Percentiles rank a stretch among this genome's conserved stretches.
phyloP scores from a whole-genome alignment of 805 yeast species.

The Metschnikowia lunata region DNA sequence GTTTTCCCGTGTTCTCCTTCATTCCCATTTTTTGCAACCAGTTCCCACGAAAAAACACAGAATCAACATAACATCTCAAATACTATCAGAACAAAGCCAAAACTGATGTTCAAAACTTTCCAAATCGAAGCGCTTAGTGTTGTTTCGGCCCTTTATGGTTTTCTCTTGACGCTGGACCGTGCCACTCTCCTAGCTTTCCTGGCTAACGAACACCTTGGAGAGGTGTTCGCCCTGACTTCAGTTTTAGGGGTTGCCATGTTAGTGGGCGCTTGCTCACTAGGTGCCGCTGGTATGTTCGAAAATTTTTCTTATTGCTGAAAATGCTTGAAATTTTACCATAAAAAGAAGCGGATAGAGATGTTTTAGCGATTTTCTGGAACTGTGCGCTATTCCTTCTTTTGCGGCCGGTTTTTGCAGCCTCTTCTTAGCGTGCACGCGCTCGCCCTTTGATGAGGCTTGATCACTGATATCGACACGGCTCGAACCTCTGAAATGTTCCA shows the following conservation, averaged over 20 bases:
- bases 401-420: too few species aligned
- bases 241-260: conserved; percentile 24
- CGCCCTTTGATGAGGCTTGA: too few species aligned
- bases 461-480: too few species aligned
- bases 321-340: too few species aligned
- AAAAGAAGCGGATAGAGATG: too few species aligned
- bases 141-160: conserved; percentile 24
- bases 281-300: conserved; percentile 29
- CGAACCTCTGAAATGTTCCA: background rate
- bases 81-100: background rate
- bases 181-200: conserved; percentile 22
- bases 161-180: conserved; percentile 28
- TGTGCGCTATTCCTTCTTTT: too few species aligned
- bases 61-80: background rate
- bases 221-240: conserved; percentile 19
- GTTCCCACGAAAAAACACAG: conserved; percentile 5
- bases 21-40: conserved; percentile 22
- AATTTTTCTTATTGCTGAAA: too few species aligned
- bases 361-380: too few species aligned
- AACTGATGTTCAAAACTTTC: background rate
- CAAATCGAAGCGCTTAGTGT: conserved; percentile 10
- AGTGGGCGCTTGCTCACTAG: conserved; percentile 27
- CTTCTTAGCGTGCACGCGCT: too few species aligned
- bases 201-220: conserved; percentile 18
- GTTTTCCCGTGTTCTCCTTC: too few species aligned